Base-by-base conservation (phyloP, 2,329 filamentous ascomycete species). In the Colletotrichum tanaceti region DNA sequence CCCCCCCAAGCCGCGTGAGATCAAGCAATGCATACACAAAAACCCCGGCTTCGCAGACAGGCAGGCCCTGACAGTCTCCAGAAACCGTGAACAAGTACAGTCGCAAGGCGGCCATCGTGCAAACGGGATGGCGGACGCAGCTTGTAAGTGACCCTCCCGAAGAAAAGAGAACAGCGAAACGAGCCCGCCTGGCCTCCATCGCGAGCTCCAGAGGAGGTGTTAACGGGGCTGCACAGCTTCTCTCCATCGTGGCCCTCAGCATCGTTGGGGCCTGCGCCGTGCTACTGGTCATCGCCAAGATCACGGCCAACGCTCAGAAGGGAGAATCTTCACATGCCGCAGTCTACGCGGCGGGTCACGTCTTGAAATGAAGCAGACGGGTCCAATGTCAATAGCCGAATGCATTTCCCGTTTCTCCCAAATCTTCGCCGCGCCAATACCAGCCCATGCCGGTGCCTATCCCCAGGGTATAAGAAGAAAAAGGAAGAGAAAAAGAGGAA, bases 111-210 rank as follows among this genome's bases (percentile, higher is more conserved):
- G 96, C 96, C 0, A 86, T 98, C 71, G 96, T 99, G 46, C 96
- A 99, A 82, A 92, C 90, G 38, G 96, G 96, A 1, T 96, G 93
- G 91, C 95, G 93, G 80, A 98, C 96, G 44, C 94, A 98, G 77
- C 79, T 90, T 49, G 92, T 97, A 75, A 71, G 84, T 77, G n/a
- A 10, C 14, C 39, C 32, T 10, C 32, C 32, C 1, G 32, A 7
- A 35, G 9, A 35, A 35, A 35, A 35, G 28, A 35, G 32, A 35
- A 35, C 32, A 10, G 7, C 32, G 32, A 35, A 35, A 9, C 32
- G 32, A 35, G 9, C 32, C 7, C 32, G 7, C 32, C 32, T 35
- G 32, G 32, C 32, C 32, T 22, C 5, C 4, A 18, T 10, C 3
- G 28, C 20, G 14, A 16, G 28, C 32, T 35, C 38, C 4, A 43